These are phyloP conservation scores for Saitozyma podzolica DNA, from an alignment of 768 basidiomycete species.

Conservation along the genomic window DNA sequence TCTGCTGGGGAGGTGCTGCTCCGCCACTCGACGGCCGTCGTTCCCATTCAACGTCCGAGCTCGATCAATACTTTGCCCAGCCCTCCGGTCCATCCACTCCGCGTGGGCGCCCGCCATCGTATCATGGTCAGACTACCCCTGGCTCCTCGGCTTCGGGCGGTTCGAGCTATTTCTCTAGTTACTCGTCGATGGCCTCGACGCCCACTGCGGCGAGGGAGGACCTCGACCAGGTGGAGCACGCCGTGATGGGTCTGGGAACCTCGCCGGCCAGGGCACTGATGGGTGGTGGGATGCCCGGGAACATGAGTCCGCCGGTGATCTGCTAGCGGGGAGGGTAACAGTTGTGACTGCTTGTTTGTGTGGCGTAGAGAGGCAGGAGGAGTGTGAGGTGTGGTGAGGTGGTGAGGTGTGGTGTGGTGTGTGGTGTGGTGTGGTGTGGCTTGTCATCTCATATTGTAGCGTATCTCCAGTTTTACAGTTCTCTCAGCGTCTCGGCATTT, in stretches of 20 bases:
- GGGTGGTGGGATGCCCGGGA: constrained; percentile 3
- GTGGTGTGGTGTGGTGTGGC: too few species aligned
- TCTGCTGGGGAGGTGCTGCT: constrained; percentile 48
- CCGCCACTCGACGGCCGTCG: constrained; percentile 3
- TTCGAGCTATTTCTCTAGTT: constrained; percentile 3
- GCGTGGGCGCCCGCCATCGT: not conserved
- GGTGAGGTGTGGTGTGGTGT: too few species aligned
- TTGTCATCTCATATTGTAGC: too few species aligned
- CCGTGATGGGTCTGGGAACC: not conserved
- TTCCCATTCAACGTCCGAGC: constrained; percentile 4
- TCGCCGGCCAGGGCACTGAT: not conserved
- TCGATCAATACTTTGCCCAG: constrained; percentile 19
- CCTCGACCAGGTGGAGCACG: constrained; percentile 1
- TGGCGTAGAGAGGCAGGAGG: too few species aligned
- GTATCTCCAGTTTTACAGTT: too few species aligned
- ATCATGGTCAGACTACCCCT: not conserved
- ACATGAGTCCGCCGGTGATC: constrained; percentile 9
- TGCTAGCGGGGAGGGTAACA: not conserved
- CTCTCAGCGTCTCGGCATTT: too few species aligned
- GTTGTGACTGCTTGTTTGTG: too few species aligned
- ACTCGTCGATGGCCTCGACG: not conserved
- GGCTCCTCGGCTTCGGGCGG: not conserved
- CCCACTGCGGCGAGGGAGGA: not conserved
- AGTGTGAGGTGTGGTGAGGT: too few species aligned
- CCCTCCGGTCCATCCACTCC: not conserved